phyloP scores from a whole-genome alignment of 75 land plant species.

The Selaginella moellendorffii region DNA sequence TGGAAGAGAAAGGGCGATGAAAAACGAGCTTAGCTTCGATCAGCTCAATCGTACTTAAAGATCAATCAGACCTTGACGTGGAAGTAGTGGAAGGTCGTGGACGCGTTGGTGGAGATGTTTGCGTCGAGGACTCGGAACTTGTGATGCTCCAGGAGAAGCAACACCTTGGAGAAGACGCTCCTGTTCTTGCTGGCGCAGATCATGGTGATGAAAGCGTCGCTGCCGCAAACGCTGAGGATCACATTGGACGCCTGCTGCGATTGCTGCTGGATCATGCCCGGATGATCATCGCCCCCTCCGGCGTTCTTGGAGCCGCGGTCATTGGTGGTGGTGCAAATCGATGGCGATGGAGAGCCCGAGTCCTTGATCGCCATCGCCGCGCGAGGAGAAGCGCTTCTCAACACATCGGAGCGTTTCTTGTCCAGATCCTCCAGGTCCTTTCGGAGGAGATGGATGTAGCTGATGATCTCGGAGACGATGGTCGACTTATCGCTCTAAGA shows the following conservation, averaged over 20 bases:
- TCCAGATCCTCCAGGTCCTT: conserved; percentile 21
- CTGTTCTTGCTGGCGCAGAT: conserved; percentile 17
- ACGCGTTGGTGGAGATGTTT: conserved; percentile 22
- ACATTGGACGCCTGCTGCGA: conserved; percentile 14
- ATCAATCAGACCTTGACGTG: conserved; percentile 18
- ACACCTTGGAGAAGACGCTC: conserved; percentile 14
- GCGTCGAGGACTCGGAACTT: conserved; percentile 22
- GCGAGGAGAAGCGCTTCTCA: conserved; percentile 2
- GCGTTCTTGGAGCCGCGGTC: conserved; percentile 9
- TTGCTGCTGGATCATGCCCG: conserved; percentile 2
- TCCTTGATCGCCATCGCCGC: background rate
- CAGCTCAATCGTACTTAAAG: background rate
- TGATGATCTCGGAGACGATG: conserved; percentile 31
- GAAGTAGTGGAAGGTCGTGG: conserved; percentile 21
- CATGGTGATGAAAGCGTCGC: conserved; percentile 21
- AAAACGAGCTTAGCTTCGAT: background rate
- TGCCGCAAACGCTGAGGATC: conserved; percentile 22
- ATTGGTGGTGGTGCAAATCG: conserved; percentile 7
- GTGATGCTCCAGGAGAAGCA: conserved; percentile 22
- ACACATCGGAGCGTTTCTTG: conserved; percentile 14
- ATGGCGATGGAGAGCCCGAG: conserved; percentile 2
- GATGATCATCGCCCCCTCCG: background rate
- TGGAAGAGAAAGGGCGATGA: background rate
- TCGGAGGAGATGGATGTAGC: conserved; percentile 28
- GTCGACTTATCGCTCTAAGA: conserved; percentile 30